phyloP scores from a whole-genome alignment of 768 basidiomycete genomes.

The Tephrocybe rancida region DNA sequence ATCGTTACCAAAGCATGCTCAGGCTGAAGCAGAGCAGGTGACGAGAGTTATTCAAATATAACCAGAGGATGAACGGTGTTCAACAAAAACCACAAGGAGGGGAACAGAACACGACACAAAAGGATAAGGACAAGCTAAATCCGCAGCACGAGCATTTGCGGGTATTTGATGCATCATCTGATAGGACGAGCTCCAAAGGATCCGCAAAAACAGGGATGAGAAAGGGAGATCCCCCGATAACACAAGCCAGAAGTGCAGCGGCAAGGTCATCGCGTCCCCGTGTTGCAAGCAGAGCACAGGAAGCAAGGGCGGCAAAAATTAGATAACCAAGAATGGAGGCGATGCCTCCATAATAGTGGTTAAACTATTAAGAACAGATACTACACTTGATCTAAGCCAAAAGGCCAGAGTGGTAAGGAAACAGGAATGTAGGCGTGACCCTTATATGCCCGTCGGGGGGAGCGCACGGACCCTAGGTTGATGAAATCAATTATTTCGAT shows the following conservation, averaged over 20 bases:
- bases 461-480: slow-evolving; percentile 19
- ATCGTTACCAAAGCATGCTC: too few relatives aligned
- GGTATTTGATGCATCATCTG: slow-evolving; percentile 6
- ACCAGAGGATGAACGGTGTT: too few relatives aligned
- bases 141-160: slow-evolving; percentile 15
- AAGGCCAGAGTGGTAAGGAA: slow-evolving; percentile 87
- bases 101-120: neutral
- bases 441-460: slow-evolving; percentile 2
- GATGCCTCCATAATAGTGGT: slow-evolving; percentile 68
- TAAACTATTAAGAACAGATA: slow-evolving; percentile 93
- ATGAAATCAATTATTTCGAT: neutral
- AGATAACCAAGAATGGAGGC: slow-evolving; percentile 54
- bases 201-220: slow-evolving; percentile 15
- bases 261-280: slow-evolving; percentile 57
- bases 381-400: slow-evolving; percentile 98
- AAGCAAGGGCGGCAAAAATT: slow-evolving; percentile 56
- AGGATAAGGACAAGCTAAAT: neutral
- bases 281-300: slow-evolving; percentile 64
- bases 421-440: neutral
- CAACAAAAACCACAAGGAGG: too few relatives aligned
- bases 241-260: slow-evolving; percentile 63
- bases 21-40: too few relatives aligned
- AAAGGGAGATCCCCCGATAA: slow-evolving; percentile 59
- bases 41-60: too few relatives aligned
- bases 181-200: slow-evolving; percentile 6